These are phyloP conservation scores for Zopfochytrium polystomum DNA, from an alignment of 371 early-diverging fungal genomes.

Conservation along the genomic window DNA sequence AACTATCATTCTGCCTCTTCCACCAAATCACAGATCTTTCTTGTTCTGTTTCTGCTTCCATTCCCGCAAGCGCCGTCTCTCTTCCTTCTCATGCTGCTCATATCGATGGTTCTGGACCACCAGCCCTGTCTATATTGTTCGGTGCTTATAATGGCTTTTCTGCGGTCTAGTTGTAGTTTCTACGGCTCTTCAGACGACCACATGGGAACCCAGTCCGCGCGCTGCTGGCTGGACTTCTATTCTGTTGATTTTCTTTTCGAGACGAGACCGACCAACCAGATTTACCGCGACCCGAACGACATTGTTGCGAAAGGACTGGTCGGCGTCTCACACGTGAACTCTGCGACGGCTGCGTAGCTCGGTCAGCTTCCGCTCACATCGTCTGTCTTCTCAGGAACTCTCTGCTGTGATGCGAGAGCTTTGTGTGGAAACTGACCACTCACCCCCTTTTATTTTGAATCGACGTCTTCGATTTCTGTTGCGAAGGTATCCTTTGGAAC, in stretches of 20 bases:
- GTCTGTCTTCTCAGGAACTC: too few relatives aligned
- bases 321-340: too few relatives aligned
- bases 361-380: too few relatives aligned
- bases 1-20: neutral
- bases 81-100: conserved; percentile 30
- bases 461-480: too few relatives aligned
- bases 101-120: conserved; percentile 27
- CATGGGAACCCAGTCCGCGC: conserved; percentile 7
- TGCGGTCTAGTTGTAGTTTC: conserved; percentile 13
- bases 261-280: neutral
- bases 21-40: conserved; percentile 33
- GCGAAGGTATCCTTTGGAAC: too few relatives aligned
- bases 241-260: neutral
- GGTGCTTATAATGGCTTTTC: conserved; percentile 17
- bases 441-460: too few relatives aligned
- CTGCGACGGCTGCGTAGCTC: too few relatives aligned
- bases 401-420: too few relatives aligned
- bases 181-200: conserved; percentile 23
- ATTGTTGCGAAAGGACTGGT: neutral
- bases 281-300: neutral
- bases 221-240: conserved; percentile 21
- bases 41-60: conserved; percentile 30
- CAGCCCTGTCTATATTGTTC: conserved; percentile 35
- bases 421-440: too few relatives aligned
- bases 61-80: conserved; percentile 31